Evolutionary conservation across 108 stramenopile genomes (phyloP).

Genomic region (Chaetoceros tenuissimus): DNA sequence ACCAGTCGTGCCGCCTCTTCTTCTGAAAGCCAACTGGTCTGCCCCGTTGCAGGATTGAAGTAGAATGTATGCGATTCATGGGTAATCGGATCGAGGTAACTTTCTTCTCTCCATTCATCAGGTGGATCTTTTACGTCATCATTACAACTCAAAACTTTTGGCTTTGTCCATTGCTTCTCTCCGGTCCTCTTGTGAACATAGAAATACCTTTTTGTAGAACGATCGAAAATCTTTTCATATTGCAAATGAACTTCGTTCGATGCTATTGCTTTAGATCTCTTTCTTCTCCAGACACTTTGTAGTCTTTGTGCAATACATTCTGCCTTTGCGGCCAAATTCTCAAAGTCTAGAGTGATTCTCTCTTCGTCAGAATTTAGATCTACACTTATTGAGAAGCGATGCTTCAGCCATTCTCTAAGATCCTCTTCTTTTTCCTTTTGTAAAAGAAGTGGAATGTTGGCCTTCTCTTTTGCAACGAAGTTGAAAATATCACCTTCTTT

Average conservation of each 20-base stretch:
- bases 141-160: conserved; percentile 23
- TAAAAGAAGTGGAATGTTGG: not conserved
- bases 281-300: conserved; percentile 36
- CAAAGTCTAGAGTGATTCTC: not conserved
- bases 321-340: not conserved
- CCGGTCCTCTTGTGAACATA: conserved; percentile 36
- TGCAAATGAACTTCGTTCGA: conserved; percentile 11
- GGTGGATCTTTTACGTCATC: conserved; percentile 30
- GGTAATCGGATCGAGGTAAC: conserved; percentile 9
- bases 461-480: too few relatives aligned
- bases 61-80: conserved; percentile 6
- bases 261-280: conserved; percentile 13
- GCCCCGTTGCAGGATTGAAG: conserved; percentile 23
- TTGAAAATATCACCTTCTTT: too few relatives aligned
- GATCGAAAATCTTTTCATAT: conserved; percentile 44
- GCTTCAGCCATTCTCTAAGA: not conserved
- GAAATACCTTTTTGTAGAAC: conserved; percentile 19
- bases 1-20: conserved; percentile 37
- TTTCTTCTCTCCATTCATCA: conserved; percentile 36
- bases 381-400: too few relatives aligned
- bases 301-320: not conserved
- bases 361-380: not conserved
- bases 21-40: conserved; percentile 42
- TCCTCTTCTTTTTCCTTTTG: not conserved
- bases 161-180: conserved; percentile 30